Evolutionary conservation across 2,329 filamentous ascomycete genomes (phyloP), one percentile per base, ranked within the genome.

Genomic region (Helotiales sp.): DNA sequence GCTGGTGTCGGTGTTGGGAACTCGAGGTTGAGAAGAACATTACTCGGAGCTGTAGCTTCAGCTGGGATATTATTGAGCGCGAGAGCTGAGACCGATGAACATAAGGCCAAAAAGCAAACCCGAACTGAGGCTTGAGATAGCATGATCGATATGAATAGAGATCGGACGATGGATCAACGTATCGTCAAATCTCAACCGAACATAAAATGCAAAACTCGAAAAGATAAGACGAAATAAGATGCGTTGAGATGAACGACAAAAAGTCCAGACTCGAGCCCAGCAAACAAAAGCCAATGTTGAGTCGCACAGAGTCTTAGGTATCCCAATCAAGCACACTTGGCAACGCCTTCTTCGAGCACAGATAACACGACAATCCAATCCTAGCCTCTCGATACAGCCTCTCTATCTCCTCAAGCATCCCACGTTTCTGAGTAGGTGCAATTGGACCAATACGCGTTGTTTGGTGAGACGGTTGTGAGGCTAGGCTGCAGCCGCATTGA

Each of bases 1-100:
- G 79, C 79, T 34, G 75, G 50, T 8, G 83, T 85, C 30, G 84
- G 82, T 67, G 74, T 74, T 4, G 83, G 82, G 5, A 55, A 49
- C 22, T 30, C 49, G n/a, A 62, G 28, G 28, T 22, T 57, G n/a
- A 70, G 70, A 59, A 72, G 61, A 2, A 64, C 32, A n/a, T 62
- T 50, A 26, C 40, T 40, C 11, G 54, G 3, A 17, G 61, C 47
- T 28, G 62, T 65, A 28, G 34, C 62, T 63, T 50, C 50, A 32
- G 40, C 64, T 11, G 62, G 66, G n/a, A 55, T 22, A 50, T 58
- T 37, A 17, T 62, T 52, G 15, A 66, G 8, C 28, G 49, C 49
- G 30, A 66, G 43, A 32, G 43, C 58, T 20, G 58, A 62, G 4
- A 57, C 45, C 8, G 43, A 47, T 24, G 40, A 28, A 6, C 20